Evolutionary conservation across 805 yeast species (phyloP).

Genomic region (Sugiyamaella chiloensis): DNA sequence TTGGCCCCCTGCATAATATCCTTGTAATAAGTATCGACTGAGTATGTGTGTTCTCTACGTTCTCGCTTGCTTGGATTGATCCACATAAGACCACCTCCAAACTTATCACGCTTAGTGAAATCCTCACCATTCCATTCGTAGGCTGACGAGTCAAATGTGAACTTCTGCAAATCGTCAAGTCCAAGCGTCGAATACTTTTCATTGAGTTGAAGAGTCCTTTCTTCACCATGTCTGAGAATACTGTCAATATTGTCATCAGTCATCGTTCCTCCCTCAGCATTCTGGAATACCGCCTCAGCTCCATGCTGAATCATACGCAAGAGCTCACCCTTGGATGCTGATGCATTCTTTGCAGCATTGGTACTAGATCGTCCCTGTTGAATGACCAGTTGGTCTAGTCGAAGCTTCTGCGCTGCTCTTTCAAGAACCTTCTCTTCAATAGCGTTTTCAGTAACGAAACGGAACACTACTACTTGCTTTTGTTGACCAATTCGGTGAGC

Average conservation of each 20-base stretch:
- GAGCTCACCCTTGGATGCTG: slow-evolving; percentile 68
- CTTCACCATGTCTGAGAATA: slow-evolving; percentile 75
- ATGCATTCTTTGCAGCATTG: slow-evolving; percentile 37
- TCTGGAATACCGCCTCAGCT: slow-evolving; percentile 80
- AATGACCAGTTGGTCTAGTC: slow-evolving; percentile 90
- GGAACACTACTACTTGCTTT: slow-evolving; percentile 86
- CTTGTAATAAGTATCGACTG: slow-evolving; percentile 80
- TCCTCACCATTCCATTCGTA: slow-evolving; percentile 94
- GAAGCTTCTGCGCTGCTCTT: slow-evolving; percentile 89
- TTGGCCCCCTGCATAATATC: slow-evolving; percentile 71
- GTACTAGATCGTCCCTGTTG: slow-evolving; percentile 72
- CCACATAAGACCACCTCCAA: slow-evolving; percentile 50
- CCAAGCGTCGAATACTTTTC: slow-evolving; percentile 82
- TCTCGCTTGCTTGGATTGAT: slow-evolving; percentile 72
- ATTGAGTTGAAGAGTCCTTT: slow-evolving; percentile 73
- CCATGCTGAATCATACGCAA: slow-evolving; percentile 96
- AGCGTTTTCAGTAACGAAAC: slow-evolving; percentile 94
- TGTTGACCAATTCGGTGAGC: slow-evolving; percentile 97
- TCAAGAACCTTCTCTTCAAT: slow-evolving; percentile 95
- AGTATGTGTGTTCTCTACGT: slow-evolving; percentile 57
- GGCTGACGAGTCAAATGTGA: slow-evolving; percentile 76
- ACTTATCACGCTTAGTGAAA: slow-evolving; percentile 51
- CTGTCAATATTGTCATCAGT: slow-evolving; percentile 55
- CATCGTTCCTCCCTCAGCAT: slow-evolving; percentile 25
- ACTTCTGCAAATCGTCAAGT: slow-evolving; percentile 87